A percentile compares a stretch with the other conserved stretches of the same genome.
Conservation (phyloP, 75 land plant species). For the Adiantum capillusveneris region DNA sequence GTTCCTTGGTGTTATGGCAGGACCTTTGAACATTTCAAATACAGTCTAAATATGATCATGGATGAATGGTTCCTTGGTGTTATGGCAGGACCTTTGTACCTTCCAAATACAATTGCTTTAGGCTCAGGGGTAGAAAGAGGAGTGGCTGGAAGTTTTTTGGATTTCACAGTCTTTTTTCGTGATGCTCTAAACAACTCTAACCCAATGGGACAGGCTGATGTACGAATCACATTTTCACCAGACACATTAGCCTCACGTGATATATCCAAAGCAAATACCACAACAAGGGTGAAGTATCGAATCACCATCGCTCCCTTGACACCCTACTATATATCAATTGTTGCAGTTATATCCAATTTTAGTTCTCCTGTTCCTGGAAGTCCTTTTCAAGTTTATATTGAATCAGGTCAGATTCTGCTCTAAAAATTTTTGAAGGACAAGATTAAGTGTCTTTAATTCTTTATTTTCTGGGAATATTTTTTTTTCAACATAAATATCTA, state of each 20-base stretch:
- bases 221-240: background rate
- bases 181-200: constrained; percentile 5
- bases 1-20: too few relatives aligned
- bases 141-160: background rate
- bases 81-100: background rate
- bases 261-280: background rate
- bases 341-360: background rate
- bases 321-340: background rate
- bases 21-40: too few relatives aligned
- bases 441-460: background rate
- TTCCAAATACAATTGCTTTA: background rate
- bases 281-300: background rate
- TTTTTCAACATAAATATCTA: too few relatives aligned
- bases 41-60: too few relatives aligned
- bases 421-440: background rate
- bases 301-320: background rate
- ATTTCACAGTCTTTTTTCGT: background rate
- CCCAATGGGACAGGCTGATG: background rate
- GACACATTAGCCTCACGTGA: background rate
- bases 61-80: too few relatives aligned
- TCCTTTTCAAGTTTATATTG: constrained; percentile 3
- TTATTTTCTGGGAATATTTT: background rate
- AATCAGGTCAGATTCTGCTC: background rate
- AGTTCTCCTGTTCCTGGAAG: constrained; percentile 1
- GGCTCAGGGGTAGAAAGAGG: constrained; percentile 1